Evolutionary conservation across 352 stramenopile species (phyloP), one percentile per base, ranked within the genome.

Genomic region (Phytophthora colocasiae): DNA sequence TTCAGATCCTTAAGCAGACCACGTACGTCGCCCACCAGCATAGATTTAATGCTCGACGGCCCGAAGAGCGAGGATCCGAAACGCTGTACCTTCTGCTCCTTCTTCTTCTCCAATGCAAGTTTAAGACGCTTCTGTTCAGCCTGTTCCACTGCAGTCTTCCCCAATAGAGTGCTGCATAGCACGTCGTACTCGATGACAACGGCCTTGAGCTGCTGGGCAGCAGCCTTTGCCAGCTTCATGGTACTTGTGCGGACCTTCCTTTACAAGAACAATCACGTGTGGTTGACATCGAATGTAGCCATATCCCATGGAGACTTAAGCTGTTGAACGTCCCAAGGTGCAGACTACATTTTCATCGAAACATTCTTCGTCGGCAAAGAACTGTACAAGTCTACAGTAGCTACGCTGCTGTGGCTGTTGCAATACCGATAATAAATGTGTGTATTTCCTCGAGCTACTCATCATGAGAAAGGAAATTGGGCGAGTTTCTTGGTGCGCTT

Each of bases 111-210:
- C 1, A 55, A 38, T 19, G 57, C 66, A 2, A 75, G 10, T 24
- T 73, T 69, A 31, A 41, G 64, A 8, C 63, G 77, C 65, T 69
- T 50, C 55, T 80, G 55, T 26, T 66, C 69, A 1, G 63, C 71
- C 41, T 86, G 71, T 46, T 83, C 69, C 0, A 61, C 57, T 3
- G 58, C 58, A n/a, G 71, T 81, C 14, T 69, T 73, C 1, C 82
- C 84, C 48, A 92, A 58, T 41, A 90, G 69, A 40, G 85, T 90
- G 68, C 80, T 82, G 70, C 83, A 93, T 40, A 93, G 66, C 54
- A 88, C 85, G 50, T 93, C 85, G 58, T 91, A 93, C 72, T 91
- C 85, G 70, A 93, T 60, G 47, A 93, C 68, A 22, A 93, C 79
- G 56, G 67, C 85, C 68, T 91, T 93, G 70, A 93, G 76, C 69